Evolutionary conservation across 1,284 basidiomycete genomes (phyloP), one percentile per base, ranked within the genome.

Genomic region (Abortiporus biennis): DNA sequence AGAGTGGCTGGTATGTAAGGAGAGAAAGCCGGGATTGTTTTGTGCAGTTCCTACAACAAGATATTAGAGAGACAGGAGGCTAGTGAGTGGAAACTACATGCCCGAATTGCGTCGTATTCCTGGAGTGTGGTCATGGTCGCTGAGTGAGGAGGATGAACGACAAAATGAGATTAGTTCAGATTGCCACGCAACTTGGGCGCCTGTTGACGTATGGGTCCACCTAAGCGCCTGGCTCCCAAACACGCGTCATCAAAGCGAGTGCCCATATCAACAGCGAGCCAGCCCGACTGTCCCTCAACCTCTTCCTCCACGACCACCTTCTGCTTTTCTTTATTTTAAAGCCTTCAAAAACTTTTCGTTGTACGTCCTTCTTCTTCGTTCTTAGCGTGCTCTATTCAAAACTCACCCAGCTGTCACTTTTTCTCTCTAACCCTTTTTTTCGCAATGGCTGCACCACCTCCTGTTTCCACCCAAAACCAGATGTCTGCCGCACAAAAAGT

Each of bases 401-500:
- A 16, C 22, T 11, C 38, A 40, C 38, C 27, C 27, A 9, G 6
- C 16, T 17, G 6, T 22, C 11, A 36, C 20, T 21, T 36, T 13
- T 13, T 17, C 13, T 36, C 6, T 36, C 13, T 4, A 3, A 6
- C 16, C 15, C 15, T 19, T 37, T 37, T 13, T 37, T 16, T 15
- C 36, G 20, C 20, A 29, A 29, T 29, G 27, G 27, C 27, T 29
- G 27, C 37, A 15, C n/a, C n/a, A n/a, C 11, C 27, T 45, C 36
- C 45, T 43, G 48, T 41, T 48, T 46, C 38, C 25, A n/a, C n/a
- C n/a, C 25, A 36, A 20, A 30, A 40, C 27, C 57, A 80, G 71
- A 89, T 89, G 85, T 87, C 85, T 52, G 74, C 83, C 46, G 63
- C 78, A 31, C 74, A 85, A 71, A 80, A 80, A 62, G 62, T 89